A percentile compares a stretch with the other conserved stretches of the same genome.
phyloP scores from a whole-genome alignment of 257 asterid species.

The Rhazya stricta region DNA sequence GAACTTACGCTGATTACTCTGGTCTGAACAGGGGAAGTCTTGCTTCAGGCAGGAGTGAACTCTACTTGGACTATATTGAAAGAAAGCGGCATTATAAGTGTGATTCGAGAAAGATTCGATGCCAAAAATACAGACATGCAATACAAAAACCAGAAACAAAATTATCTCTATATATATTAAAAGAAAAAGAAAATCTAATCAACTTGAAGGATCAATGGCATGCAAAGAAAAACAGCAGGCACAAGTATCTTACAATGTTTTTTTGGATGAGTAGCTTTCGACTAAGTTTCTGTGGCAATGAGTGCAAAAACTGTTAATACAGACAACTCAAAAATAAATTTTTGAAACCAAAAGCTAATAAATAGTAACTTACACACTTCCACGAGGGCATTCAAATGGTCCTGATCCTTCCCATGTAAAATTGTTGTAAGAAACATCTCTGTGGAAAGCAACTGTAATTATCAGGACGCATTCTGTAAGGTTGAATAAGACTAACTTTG shows the following conservation, averaged over 20 bases:
- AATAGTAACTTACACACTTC: conserved; percentile 63
- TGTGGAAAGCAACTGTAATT: conserved; percentile 31
- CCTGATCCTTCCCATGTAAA: conserved; percentile 53
- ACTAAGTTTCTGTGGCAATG: conserved; percentile 65
- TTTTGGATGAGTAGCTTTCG: conserved; percentile 59
- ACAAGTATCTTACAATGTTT: conserved; percentile 46
- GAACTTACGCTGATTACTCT: conserved; percentile 43
- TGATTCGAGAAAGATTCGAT: conserved; percentile 11
- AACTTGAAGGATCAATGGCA: conserved; percentile 1
- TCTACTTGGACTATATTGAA: conserved; percentile 27
- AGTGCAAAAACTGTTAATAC: conserved; percentile 9
- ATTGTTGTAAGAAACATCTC: conserved; percentile 76
- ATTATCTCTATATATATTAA: not conserved
- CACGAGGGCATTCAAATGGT: conserved; percentile 51
- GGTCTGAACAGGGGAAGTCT: conserved; percentile 54
- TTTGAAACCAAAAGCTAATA: not conserved
- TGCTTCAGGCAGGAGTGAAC: conserved; percentile 60
- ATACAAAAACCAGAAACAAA: not conserved
- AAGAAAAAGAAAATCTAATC: conserved; percentile 3
- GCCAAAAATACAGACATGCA: not conserved
- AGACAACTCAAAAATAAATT: conserved; percentile 3
- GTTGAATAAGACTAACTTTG: not conserved
- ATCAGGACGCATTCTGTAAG: conserved; percentile 4
- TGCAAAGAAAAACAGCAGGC: conserved; percentile 1
- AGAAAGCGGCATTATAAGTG: conserved; percentile 9